A percentile compares a stretch with the other conserved stretches of the same genome.
Evolutionary conservation across 306 rosid genomes (phyloP).

Genomic region (Gleditsia sinensis): DNA sequence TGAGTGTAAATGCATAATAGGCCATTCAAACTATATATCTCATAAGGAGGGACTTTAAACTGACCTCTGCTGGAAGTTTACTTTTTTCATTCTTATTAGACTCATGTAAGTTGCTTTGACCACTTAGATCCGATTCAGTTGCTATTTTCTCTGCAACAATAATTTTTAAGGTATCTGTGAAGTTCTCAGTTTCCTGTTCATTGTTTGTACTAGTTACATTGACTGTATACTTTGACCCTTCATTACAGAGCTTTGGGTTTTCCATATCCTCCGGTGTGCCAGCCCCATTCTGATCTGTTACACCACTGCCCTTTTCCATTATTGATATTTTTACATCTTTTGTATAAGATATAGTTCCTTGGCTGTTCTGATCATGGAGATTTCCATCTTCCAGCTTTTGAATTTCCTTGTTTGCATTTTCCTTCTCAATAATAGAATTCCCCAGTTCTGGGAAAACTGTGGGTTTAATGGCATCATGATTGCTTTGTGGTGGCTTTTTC

Average conservation of each 20-base stretch:
- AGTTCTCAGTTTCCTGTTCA: not conserved
- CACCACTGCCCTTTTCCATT: not conserved
- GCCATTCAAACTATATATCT: not conserved
- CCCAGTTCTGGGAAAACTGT: not conserved
- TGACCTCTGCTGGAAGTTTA: conserved; percentile 23
- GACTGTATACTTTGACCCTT: not conserved
- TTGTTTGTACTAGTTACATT: not conserved
- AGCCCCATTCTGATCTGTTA: not conserved
- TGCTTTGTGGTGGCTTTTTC: not conserved
- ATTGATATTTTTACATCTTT: not conserved
- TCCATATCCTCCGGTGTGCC: not conserved
- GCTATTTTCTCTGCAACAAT: not conserved
- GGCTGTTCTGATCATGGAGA: not conserved
- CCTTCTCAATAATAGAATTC: not conserved
- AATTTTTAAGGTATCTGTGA: too few relatives aligned
- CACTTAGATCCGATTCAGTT: not conserved
- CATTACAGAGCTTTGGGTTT: not conserved
- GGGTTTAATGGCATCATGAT: not conserved
- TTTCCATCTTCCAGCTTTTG: not conserved
- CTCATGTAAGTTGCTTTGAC: not conserved
- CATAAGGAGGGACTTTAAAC: not conserved
- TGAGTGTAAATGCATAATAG: not conserved
- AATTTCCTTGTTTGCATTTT: not conserved
- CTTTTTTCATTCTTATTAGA: not conserved
- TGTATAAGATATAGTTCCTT: not conserved